These are phyloP conservation scores for Nicotiana tabacum DNA, from an alignment of 257 asterid genomes.

Conservation along the genomic window DNA sequence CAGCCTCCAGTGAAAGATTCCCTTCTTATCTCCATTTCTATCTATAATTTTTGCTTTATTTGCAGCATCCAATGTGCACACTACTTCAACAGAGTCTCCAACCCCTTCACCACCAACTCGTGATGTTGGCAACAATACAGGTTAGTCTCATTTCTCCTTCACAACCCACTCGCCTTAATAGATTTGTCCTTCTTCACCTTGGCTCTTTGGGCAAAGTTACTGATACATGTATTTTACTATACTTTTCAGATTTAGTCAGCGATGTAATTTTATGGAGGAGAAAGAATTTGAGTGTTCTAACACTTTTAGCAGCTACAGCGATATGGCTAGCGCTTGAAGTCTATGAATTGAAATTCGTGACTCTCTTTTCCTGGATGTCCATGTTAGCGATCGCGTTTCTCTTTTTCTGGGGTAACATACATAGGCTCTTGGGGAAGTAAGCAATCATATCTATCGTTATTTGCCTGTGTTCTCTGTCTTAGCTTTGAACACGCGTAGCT, in stretches of 20 bases:
- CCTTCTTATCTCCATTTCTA: not conserved
- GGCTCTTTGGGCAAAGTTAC: not conserved
- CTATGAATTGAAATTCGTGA: constrained; percentile 36
- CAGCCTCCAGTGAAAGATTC: not conserved
- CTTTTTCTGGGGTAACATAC: constrained; percentile 46
- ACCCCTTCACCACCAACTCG: not conserved
- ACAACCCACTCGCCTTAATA: not conserved
- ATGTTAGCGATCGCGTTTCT: constrained; percentile 34
- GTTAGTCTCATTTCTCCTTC: not conserved
- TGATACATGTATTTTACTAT: not conserved
- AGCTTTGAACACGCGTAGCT: not conserved
- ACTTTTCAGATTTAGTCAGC: constrained; percentile 25
- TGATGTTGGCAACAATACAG: not conserved
- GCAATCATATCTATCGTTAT: no score
- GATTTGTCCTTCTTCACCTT: not conserved
- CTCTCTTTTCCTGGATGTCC: constrained; percentile 41
- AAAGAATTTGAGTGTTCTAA: constrained; percentile 23
- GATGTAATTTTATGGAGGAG: constrained; percentile 60
- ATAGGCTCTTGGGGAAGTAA: constrained; percentile 50
- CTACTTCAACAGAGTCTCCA: constrained; percentile 21
- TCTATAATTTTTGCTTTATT: not conserved
- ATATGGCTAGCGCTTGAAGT: constrained; percentile 44
- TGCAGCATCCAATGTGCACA: constrained; percentile 18
- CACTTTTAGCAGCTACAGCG: constrained; percentile 39
- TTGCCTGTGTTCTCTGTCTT: no score